Percentiles rank a stretch among this genome's conserved stretches.
phyloP scores from a whole-genome alignment of 2,329 filamentous ascomycete genomes.

The Blastomyces gilchristii region DNA sequence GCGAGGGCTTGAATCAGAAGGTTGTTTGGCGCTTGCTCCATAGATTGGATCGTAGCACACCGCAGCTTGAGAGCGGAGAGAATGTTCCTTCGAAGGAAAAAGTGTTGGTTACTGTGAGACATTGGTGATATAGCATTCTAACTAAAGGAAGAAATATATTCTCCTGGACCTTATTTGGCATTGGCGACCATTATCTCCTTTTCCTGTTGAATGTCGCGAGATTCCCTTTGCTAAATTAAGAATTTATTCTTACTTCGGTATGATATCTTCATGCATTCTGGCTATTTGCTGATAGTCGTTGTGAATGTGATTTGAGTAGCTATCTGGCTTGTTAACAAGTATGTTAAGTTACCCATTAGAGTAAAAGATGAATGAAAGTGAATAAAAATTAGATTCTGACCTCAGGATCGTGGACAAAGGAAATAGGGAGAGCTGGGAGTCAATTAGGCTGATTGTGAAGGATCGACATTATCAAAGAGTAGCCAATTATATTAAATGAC shows the following conservation, averaged over 20 bases:
- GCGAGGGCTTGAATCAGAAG: conserved; percentile 78
- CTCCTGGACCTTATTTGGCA: not conserved
- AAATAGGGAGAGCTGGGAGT: not conserved
- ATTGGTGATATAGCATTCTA: conserved; percentile 46
- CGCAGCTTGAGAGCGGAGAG: conserved; percentile 18
- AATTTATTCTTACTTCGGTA: not conserved
- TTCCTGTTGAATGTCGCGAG: not conserved
- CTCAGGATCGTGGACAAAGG: not conserved
- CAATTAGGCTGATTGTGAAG: not conserved
- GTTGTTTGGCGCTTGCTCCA: conserved; percentile 43
- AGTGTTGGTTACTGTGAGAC: conserved; percentile 52
- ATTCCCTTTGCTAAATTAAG: not conserved
- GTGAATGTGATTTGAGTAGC: not conserved
- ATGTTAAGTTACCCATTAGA: not conserved
- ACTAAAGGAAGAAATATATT: not conserved
- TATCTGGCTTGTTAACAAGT: not conserved
- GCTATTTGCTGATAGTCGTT: not conserved
- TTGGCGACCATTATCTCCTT: not conserved
- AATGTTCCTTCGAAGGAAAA: conserved; percentile 24
- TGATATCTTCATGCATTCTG: not conserved
- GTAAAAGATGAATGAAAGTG: not conserved
- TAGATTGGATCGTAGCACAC: conserved; percentile 57
- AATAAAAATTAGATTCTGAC: not conserved
- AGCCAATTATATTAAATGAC: not conserved
- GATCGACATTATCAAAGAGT: not conserved